Percentiles rank a stretch among this genome's conserved stretches.
Evolutionary conservation across 192 early-diverging fungal species (phyloP).

Genomic region (Coemansia sp.): DNA sequence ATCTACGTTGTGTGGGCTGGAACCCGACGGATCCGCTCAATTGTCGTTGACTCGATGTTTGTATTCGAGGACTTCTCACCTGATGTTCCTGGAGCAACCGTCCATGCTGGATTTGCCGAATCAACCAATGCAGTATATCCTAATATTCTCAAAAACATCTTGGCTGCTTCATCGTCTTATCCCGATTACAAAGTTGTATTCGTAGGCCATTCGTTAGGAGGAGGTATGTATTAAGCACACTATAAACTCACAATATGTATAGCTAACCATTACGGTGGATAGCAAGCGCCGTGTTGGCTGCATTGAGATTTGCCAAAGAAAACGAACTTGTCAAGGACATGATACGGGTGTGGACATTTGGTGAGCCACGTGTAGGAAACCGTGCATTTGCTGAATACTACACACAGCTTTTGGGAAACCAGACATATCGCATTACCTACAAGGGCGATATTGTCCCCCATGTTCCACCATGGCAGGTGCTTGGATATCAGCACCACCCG

Average conservation of each 20-base stretch:
- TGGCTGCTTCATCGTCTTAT: constrained; percentile 18
- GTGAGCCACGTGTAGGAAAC: constrained; percentile 48
- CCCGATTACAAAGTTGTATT: constrained; percentile 42
- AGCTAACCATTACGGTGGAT: background rate
- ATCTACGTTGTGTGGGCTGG: constrained; percentile 51
- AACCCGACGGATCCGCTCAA: constrained; percentile 41
- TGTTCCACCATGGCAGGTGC: constrained; percentile 52
- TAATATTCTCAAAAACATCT: constrained; percentile 45
- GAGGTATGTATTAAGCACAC: constrained; percentile 24
- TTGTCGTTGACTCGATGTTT: constrained; percentile 28
- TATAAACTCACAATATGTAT: background rate
- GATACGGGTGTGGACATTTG: constrained; percentile 54
- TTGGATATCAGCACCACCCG: constrained; percentile 54
- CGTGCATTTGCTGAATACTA: constrained; percentile 47
- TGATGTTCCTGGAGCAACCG: constrained; percentile 26
- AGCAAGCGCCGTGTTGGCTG: constrained; percentile 49
- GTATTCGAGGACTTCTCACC: constrained; percentile 34
- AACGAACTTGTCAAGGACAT: constrained; percentile 27
- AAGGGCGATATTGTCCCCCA: constrained; percentile 50
- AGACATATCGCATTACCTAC: constrained; percentile 48
- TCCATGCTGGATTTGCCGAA: constrained; percentile 40
- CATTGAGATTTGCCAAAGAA: constrained; percentile 43
- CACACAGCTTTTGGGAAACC: constrained; percentile 40
- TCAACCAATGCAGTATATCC: constrained; percentile 40
- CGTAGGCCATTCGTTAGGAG: constrained; percentile 49